These are phyloP conservation scores for Talaromyces verruculosus DNA, from an alignment of 2,329 filamentous ascomycete genomes.

Conservation along the genomic window DNA sequence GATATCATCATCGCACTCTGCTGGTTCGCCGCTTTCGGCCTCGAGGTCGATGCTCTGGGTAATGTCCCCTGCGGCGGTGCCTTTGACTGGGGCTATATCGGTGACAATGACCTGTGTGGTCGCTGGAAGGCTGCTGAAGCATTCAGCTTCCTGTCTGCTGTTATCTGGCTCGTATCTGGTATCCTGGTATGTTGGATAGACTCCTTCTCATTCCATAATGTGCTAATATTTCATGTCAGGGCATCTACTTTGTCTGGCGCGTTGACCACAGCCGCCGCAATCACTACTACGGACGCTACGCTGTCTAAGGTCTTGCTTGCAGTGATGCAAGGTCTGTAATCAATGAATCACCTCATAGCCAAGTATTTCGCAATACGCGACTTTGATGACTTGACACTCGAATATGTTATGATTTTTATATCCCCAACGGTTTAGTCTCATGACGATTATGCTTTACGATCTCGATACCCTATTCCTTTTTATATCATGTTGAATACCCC, in stretches of 20 bases:
- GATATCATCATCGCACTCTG: conserved; percentile 67
- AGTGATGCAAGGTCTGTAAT: neutral
- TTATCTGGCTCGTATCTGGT: conserved; percentile 67
- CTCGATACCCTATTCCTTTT: conserved; percentile 11
- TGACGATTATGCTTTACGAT: conserved; percentile 14
- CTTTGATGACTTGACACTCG: neutral
- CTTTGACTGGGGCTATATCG: conserved; percentile 62
- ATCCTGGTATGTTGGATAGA: conserved; percentile 51
- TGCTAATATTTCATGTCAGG: conserved; percentile 15
- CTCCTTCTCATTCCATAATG: too few relatives aligned
- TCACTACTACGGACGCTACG: conserved; percentile 21
- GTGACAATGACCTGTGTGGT: conserved; percentile 56
- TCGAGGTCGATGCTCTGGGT: conserved; percentile 60
- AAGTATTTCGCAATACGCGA: neutral
- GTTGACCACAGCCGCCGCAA: conserved; percentile 17
- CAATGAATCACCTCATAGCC: neutral
- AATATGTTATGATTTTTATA: too few relatives aligned
- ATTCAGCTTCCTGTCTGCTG: conserved; percentile 69
- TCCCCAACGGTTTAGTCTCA: neutral
- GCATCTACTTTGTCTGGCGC: conserved; percentile 24
- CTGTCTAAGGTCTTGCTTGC: conserved; percentile 14
- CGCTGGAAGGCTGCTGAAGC: conserved; percentile 70
- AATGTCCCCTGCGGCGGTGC: conserved; percentile 55
- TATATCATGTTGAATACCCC: conserved; percentile 8
- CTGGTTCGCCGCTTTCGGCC: conserved; percentile 70